phyloP scores from a whole-genome alignment of 768 basidiomycete genomes.

The Phlebiopsis gigantea region DNA sequence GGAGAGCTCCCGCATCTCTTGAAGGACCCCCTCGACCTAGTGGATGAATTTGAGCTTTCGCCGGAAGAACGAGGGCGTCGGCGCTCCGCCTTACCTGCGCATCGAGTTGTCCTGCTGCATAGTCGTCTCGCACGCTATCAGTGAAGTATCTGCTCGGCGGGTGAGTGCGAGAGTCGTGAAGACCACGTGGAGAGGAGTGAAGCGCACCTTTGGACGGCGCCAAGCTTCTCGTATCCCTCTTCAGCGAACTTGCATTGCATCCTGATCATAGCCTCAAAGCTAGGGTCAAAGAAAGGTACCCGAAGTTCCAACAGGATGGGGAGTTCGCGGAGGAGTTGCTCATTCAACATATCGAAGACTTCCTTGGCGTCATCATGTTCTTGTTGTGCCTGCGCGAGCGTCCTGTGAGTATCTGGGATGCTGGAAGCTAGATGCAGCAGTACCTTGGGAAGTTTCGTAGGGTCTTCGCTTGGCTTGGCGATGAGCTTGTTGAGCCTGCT shows the following conservation, averaged over 20 bases:
- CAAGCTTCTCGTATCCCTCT: constrained; percentile 96
- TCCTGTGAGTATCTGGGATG: not conserved
- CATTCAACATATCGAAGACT: constrained; percentile 89
- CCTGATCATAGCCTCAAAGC: constrained; percentile 97
- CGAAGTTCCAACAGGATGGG: constrained; percentile 92
- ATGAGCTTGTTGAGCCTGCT: constrained; percentile 84
- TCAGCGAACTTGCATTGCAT: constrained; percentile 98
- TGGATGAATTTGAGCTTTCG: not conserved
- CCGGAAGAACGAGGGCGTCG: not conserved
- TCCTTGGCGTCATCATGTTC: constrained; percentile 95
- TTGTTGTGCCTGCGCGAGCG: constrained; percentile 69
- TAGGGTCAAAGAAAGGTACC: constrained; percentile 97
- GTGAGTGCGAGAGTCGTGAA: not conserved
- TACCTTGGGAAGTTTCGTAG: constrained; percentile 84
- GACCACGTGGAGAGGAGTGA: constrained; percentile 16
- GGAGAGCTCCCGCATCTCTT: constrained; percentile 93
- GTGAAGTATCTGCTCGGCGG: constrained; percentile 65
- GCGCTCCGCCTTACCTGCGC: constrained; percentile 57
- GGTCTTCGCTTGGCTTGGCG: constrained; percentile 92
- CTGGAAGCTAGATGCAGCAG: not conserved
- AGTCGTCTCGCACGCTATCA: constrained; percentile 90
- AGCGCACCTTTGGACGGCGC: constrained; percentile 87
- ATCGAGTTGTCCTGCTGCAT: constrained; percentile 94
- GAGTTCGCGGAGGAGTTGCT: constrained; percentile 85
- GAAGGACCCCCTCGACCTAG: constrained; percentile 92